phyloP scores from a whole-genome alignment of 1,284 basidiomycete species.

The Baeospora myosura region DNA sequence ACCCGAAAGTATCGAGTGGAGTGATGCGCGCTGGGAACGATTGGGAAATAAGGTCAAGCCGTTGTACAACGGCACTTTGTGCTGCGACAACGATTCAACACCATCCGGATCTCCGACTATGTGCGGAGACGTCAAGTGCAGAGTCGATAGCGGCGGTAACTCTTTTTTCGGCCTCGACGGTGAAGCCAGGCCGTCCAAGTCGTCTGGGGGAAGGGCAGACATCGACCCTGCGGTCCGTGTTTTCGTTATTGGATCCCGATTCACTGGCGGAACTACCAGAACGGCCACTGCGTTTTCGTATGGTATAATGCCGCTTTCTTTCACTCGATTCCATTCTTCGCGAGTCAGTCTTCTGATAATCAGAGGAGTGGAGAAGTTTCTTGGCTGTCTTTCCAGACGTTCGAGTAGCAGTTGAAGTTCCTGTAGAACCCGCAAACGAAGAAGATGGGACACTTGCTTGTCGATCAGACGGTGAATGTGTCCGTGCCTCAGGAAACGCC shows the following conservation, averaged over 20 bases:
- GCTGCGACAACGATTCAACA: conserved; percentile 28
- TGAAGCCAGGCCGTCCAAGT: conserved; percentile 9
- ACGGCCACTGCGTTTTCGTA: conserved; percentile 51
- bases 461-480: conserved; percentile 34
- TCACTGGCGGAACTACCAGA: conserved; percentile 63
- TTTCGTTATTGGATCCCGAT: conserved; percentile 44
- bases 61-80: conserved; percentile 61
- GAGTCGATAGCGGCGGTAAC: conserved; percentile 25
- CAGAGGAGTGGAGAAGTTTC: conserved; percentile 19
- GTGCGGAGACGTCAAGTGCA: conserved; percentile 25
- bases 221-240: conserved; percentile 34
- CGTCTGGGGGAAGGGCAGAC: conserved; percentile 32
- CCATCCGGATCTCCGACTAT: conserved; percentile 7
- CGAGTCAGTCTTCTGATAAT: conserved; percentile 57
- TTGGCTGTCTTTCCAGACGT: conserved; percentile 25
- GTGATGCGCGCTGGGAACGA: conserved; percentile 46
- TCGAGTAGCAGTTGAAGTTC: conserved; percentile 56
- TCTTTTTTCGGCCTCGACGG: conserved; percentile 15
- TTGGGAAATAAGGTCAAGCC: conserved; percentile 55
- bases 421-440: conserved; percentile 66
- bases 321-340: conserved; percentile 48
- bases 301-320: conserved; percentile 39
- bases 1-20: conserved; percentile 41
- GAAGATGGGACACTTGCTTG: conserved; percentile 51
- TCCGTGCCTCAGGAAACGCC: conserved; percentile 22